Conservation (phyloP, 768 basidiomycete genomes). For the Kwoniella dendrophila region DNA sequence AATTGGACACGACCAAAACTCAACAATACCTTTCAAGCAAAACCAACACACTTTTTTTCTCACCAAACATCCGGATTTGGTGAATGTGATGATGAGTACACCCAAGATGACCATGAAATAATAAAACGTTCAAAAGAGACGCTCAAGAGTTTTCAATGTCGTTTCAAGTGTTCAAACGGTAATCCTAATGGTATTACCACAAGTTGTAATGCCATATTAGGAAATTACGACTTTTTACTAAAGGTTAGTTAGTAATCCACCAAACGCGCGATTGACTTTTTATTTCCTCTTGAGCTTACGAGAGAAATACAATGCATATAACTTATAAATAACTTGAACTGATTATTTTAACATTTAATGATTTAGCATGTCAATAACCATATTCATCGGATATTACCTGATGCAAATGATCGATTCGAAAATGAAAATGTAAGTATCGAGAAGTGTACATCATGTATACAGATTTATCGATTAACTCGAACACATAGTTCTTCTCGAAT, state of each 20-base stretch:
- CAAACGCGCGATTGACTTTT: constrained; percentile 6
- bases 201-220: constrained; percentile 1
- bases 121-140: background rate
- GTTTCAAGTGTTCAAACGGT: too few relatives aligned
- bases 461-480: background rate
- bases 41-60: background rate
- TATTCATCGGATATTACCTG: too few relatives aligned
- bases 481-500: background rate
- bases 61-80: background rate
- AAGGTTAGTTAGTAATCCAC: constrained; percentile 1
- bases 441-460: background rate
- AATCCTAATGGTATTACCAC: background rate
- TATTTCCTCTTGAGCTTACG: background rate
- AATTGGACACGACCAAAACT: background rate
- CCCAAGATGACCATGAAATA: background rate
- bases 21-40: background rate
- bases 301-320: background rate
- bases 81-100: background rate
- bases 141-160: background rate
- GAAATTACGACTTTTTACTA: background rate
- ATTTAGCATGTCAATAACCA: too few relatives aligned
- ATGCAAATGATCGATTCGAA: too few relatives aligned
- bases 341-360: too few relatives aligned
- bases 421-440: background rate
- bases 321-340: background rate